A percentile compares a stretch with the other conserved stretches of the same genome.
phyloP scores from a whole-genome alignment of 169 alveolate species.

The Plasmodium adleri region DNA sequence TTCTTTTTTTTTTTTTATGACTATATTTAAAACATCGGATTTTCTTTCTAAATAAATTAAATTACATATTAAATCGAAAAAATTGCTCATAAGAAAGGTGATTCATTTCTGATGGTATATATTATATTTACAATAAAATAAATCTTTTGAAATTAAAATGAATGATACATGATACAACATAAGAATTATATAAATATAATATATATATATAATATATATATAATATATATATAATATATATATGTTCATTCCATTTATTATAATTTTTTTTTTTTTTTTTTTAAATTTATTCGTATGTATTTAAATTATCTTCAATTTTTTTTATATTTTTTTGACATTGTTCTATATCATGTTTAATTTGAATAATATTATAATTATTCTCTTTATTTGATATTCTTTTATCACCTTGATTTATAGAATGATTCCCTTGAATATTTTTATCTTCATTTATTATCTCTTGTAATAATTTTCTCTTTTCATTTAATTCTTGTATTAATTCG shows the following conservation, averaged over 20 bases:
- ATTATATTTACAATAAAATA: too few relatives aligned
- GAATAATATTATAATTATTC: constrained; percentile 9
- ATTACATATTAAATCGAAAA: too few relatives aligned
- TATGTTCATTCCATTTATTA: neutral
- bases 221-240: constrained; percentile 2
- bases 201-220: constrained; percentile 1
- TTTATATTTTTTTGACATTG: constrained; percentile 23
- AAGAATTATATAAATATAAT: neutral
- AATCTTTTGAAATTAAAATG: too few relatives aligned
- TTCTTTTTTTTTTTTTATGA: too few relatives aligned
- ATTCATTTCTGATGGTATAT: too few relatives aligned
- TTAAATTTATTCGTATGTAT: constrained; percentile 10
- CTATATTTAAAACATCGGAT: too few relatives aligned
- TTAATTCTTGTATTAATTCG: constrained; percentile 30
- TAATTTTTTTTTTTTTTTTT: neutral
- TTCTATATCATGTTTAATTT: constrained; percentile 54
- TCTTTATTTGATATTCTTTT: too few relatives aligned
- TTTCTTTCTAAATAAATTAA: too few relatives aligned
- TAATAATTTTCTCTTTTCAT: constrained; percentile 7
- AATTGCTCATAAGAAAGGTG: too few relatives aligned
- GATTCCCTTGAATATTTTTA: constrained; percentile 2
- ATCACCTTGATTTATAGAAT: constrained; percentile 1
- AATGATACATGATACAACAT: too few relatives aligned
- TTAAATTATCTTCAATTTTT: constrained; percentile 32
- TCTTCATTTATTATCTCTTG: constrained; percentile 4